Base-by-base conservation (phyloP, 306 rosid genomes). In the Quercus robur region DNA sequence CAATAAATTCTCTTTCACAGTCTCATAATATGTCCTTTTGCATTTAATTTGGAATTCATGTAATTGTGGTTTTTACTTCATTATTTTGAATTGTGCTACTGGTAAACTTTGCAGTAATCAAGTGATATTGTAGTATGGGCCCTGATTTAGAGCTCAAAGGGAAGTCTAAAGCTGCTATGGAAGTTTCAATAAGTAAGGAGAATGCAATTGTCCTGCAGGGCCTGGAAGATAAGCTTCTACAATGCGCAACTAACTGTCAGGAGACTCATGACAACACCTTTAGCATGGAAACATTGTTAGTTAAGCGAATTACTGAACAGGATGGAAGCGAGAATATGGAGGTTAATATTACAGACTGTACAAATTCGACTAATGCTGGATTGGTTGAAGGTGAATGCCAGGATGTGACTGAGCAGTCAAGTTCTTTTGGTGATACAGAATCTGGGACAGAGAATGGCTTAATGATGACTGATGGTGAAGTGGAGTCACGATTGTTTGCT, bases 351-450 rank as follows among this genome's bases (percentile, higher is more conserved):
- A 86, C 75, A 2, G 89, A 77, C 41, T 56, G 41, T 59, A 14
- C 81, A n/a, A 56, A 80, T 64, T 54, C 75, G 54, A 62, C 77
- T 26, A 75, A 82, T 55, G 81, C 76, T 78, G 85, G 66, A 66
- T 73, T 41, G 23, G 76, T 59, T 81, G 81, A 81, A 74, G 82
- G 66, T 80, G 84, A 80, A 56, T 17, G 80, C 59, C 78, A 33
- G 28, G 91, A 85, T 84, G 86, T 19, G 35, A 77, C 89, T 20
- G 92, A 89, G 81, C 46, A 63, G 81, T 94, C 91, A 4, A 94
- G 97, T 81, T 94, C 98, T 44, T 94, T 94, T 72, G 94, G 86
- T 21, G 83, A 86, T 78, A 88, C 98, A 28, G 78, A 78, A 57
- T 90, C 93, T 12, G 86, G 81, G 67, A 14, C 82, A 14, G 91